A percentile compares a stretch with the other conserved stretches of the same genome.
Conservation (phyloP, 2,329 filamentous ascomycete species). For the Escovopsis sp. region DNA sequence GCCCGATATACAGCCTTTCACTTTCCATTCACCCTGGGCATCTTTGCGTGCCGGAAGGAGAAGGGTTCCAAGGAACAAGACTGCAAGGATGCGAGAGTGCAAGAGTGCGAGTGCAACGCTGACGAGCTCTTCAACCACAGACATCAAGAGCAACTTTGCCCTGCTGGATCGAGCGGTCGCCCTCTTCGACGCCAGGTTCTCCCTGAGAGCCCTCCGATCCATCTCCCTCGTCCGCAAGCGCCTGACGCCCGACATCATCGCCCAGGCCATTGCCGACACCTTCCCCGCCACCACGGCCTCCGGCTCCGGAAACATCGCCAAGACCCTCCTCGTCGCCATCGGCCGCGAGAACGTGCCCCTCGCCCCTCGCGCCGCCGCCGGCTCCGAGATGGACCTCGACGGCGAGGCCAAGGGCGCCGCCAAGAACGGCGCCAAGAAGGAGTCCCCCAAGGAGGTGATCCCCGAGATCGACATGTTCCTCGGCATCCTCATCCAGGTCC, state of each 20-base stretch:
- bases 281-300: slow-evolving; percentile 49
- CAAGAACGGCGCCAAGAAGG: slow-evolving; percentile 42
- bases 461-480: slow-evolving; percentile 84
- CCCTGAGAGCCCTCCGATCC: slow-evolving; percentile 81
- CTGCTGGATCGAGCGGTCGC: slow-evolving; percentile 83
- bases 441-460: slow-evolving; percentile 58
- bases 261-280: slow-evolving; percentile 66
- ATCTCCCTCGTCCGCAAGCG: slow-evolving; percentile 93
- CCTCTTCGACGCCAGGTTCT: slow-evolving; percentile 89
- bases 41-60: too few relatives aligned
- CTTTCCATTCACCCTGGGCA: not conserved
- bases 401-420: slow-evolving; percentile 35
- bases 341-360: slow-evolving; percentile 42
- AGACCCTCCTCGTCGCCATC: slow-evolving; percentile 54
- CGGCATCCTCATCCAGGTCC: slow-evolving; percentile 72
- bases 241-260: slow-evolving; percentile 65
- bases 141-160: slow-evolving; percentile 88
- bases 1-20: not conserved
- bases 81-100: too few relatives aligned
- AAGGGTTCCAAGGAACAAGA: too few relatives aligned
- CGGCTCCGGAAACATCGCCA: slow-evolving; percentile 42
- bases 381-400: slow-evolving; percentile 61
- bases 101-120: not conserved
- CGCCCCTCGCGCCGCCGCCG: slow-evolving; percentile 37
- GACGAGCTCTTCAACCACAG: slow-evolving; percentile 33